phyloP scores from a whole-genome alignment of 2,329 filamentous ascomycete species.

The Fusarium sp. region DNA sequence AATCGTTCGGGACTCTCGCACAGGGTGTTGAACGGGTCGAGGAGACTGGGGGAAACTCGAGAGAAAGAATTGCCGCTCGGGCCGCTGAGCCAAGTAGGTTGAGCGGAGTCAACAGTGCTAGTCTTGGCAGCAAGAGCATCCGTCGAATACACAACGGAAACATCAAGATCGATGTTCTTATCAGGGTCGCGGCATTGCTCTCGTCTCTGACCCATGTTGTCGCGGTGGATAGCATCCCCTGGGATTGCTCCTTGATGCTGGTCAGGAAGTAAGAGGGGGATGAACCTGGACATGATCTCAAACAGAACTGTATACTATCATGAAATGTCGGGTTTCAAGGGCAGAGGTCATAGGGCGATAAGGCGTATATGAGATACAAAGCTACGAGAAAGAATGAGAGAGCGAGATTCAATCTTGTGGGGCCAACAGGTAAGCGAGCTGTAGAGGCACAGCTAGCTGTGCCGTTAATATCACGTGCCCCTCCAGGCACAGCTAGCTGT shows the following conservation, averaged over 20 bases:
- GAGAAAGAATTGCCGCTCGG: neutral
- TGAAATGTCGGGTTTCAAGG: rapidly evolving
- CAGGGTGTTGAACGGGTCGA: neutral
- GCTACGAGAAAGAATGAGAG: neutral
- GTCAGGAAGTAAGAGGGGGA: no score
- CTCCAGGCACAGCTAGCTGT: no score
- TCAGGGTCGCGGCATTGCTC: rapidly evolving
- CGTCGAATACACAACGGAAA: rapidly evolving
- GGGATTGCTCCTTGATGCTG: no score
- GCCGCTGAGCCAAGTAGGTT: rapidly evolving
- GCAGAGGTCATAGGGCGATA: rapidly evolving
- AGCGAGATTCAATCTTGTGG: neutral
- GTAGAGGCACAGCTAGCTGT: no score
- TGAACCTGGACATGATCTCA: no score
- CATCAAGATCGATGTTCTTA: rapidly evolving
- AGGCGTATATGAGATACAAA: neutral
- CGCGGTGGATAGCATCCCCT: no score
- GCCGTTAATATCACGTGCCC: no score
- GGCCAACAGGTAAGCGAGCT: rapidly evolving
- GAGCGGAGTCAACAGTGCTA: neutral
- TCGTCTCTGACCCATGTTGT: no score
- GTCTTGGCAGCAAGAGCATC: rapidly evolving
- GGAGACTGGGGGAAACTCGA: neutral
- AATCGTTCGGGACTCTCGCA: conserved; percentile 4
- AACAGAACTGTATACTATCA: no score